Base-by-base conservation (phyloP, 2,329 filamentous ascomycete genomes). In the Beauveria sp. region DNA sequence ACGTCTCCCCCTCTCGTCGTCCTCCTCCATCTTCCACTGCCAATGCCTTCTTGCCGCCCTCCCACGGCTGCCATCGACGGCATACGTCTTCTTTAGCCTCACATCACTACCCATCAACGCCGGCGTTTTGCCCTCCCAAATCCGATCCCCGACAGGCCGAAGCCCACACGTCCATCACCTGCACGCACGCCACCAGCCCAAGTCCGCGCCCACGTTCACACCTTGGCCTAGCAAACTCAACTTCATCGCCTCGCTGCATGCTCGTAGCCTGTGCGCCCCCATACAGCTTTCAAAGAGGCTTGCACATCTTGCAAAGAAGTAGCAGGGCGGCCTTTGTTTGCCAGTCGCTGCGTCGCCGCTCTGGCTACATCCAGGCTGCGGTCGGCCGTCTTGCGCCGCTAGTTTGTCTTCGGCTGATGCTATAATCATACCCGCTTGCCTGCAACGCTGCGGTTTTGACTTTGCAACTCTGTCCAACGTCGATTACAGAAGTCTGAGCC, bases 121-220 rank as follows among this genome's bases (percentile, higher is more conserved):
- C 50, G 59, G 59, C 50, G 5, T 63, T 38, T 52, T 50, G 43
- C 2, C n/a, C 4, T 26, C 22, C 40, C 45, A 53, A 60, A 22
- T 24, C 56, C 56, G 46, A 43, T 51, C 57, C 48, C 57, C 57
- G 57, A 60, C 48, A 60, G 38, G 18, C 57, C 57, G 49, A 53
- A 42, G 34, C 51, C 14, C 31, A 40, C 54, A 38, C 34, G 14
- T 16, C 34, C 34, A 40, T 31, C 43, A 48, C 55, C 43, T 56
- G 26, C 34, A 38, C 40, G 24, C 53, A 56, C 56, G 56, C 48
- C 46, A 57, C 31, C 55, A 48, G 34, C 26, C 20, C 34, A 42
- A 54, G 20, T 56, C 10, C 6, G 31, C 45, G 31, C 55, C n/a
- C 34, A 38, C 34, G 12, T 38, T 5, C 43, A 26, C 20, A 42